phyloP scores from a whole-genome alignment of 495 filamentous ascomycete genomes.

The Patellaria atrata region DNA sequence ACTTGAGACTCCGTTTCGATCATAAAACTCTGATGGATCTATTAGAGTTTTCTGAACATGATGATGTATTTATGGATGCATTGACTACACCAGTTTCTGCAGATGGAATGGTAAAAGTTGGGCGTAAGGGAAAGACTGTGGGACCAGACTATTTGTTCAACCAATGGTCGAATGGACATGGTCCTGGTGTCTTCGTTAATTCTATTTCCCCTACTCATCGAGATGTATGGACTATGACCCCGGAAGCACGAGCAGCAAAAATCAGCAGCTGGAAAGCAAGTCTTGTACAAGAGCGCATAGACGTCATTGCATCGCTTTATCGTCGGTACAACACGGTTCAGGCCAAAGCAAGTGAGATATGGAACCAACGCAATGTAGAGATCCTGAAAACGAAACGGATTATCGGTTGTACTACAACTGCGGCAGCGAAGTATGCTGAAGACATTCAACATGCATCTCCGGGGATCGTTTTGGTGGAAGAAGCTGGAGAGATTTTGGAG shows the following conservation, averaged over 20 bases:
- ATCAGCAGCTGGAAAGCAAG: slow-evolving; percentile 34
- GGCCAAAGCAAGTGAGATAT: slow-evolving; percentile 27
- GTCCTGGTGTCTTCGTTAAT: slow-evolving; percentile 30
- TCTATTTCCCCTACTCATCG: slow-evolving; percentile 1
- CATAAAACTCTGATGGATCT: slow-evolving; percentile 39
- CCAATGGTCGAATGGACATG: slow-evolving; percentile 39
- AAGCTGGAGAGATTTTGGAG: slow-evolving; percentile 70
- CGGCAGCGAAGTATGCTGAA: slow-evolving; percentile 46
- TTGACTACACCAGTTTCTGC: slow-evolving; percentile 33
- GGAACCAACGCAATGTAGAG: slow-evolving; percentile 31
- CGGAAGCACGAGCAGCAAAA: slow-evolving; percentile 23
- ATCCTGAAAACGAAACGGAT: slow-evolving; percentile 43
- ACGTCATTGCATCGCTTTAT: slow-evolving; percentile 25
- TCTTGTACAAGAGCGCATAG: slow-evolving; percentile 37
- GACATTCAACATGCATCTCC: slow-evolving; percentile 37
- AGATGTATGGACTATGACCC: slow-evolving; percentile 40
- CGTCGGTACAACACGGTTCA: slow-evolving; percentile 32
- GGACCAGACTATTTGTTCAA: slow-evolving; percentile 38
- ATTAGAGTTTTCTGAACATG: slow-evolving; percentile 45
- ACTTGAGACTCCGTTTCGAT: slow-evolving; percentile 19
- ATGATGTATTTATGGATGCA: slow-evolving; percentile 41
- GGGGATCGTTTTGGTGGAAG: slow-evolving; percentile 53
- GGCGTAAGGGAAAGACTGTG: slow-evolving; percentile 33
- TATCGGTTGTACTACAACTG: slow-evolving; percentile 65
- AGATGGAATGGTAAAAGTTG: slow-evolving; percentile 34